Evolutionary conservation across 2,329 filamentous ascomycete genomes (phyloP).

Genomic region (Microthyrium microscopicum): DNA sequence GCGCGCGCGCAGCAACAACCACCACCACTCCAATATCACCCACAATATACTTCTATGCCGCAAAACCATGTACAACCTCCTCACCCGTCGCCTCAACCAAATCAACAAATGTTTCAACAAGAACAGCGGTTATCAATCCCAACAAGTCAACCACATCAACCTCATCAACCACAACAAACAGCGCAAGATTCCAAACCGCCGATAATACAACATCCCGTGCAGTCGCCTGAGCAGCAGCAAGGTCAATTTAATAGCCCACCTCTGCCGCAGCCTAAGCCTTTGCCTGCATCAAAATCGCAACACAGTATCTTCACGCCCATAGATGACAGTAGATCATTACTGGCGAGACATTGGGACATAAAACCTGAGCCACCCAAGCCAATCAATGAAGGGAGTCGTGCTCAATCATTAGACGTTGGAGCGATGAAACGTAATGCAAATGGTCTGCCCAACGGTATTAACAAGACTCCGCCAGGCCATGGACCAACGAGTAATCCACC

Average conservation of each 20-base stretch:
- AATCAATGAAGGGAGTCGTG: conserved; percentile 31
- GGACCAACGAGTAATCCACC: conserved; percentile 24
- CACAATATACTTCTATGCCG: conserved; percentile 22
- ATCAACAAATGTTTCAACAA: conserved; percentile 27
- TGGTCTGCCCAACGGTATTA: conserved; percentile 10
- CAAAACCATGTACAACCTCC: conserved; percentile 37
- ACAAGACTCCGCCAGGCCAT: conserved; percentile 31
- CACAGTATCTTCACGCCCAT: conserved; percentile 97
- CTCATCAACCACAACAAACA: conserved; percentile 17
- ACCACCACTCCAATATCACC: conserved; percentile 25
- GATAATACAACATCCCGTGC: conserved; percentile 30
- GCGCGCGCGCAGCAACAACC: conserved; percentile 22
- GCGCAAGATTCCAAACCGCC: conserved; percentile 27
- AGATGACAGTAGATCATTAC: conserved; percentile 75
- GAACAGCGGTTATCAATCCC: conserved; percentile 18
- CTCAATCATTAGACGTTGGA: conserved; percentile 49
- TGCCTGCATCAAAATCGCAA: conserved; percentile 43
- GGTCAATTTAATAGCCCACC: conserved; percentile 35
- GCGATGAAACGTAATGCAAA: conserved; percentile 32
- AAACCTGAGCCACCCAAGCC: conserved; percentile 14
- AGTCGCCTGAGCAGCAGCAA: conserved; percentile 24
- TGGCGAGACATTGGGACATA: conserved; percentile 56
- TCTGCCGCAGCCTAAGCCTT: conserved; percentile 47
- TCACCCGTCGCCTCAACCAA: conserved; percentile 36
- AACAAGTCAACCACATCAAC: conserved; percentile 15